Evolutionary conservation across 805 yeast genomes (phyloP), one percentile per base, ranked within the genome.

Genomic region (Kluyveromyces starmeri): DNA sequence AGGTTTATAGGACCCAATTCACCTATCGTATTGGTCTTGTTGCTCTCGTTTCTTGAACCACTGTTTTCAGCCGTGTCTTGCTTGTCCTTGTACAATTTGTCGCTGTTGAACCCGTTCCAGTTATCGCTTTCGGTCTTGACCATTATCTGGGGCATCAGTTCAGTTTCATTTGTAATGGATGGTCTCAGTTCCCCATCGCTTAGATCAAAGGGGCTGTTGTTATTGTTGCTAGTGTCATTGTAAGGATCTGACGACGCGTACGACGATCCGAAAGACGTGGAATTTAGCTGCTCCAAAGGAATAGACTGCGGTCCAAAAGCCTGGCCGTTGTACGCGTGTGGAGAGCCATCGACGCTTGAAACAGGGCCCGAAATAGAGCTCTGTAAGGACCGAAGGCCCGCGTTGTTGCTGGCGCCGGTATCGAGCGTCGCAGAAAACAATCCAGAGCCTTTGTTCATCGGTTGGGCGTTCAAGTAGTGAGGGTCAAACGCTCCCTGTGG

Each of bases 171-270:
- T 7, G 28, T 26, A 13, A 26, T 26, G 8, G 34, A n/a, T 6
- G 24, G 25, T 21, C 25, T 34, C n/a, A 27, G 21, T 11, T 34
- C 32, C 9, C 16, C 13, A 20, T 36, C 42, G 19, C 40, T 39
- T 9, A 41, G 24, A 24, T 41, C 45, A 20, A 41, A 39, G 18
- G 42, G 39, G 19, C 34, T 37, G 29, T 27, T 37, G 28, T 32
- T 32, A 14, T 37, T 20, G 20, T 22, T 14, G 30, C 14, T 20
- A 24, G 25, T 14, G n/a, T n/a, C n/a, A n/a, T n/a, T n/a, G 18
- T 18, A 27, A 15, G 11, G 25, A 20, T 34, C 25, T 6, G 32
- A 20, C 5, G 38, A 24, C 10, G 35, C 17, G 6, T 28, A 17
- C 12, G 17, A 20, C 4, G 35, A 29, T 8, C 35, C 39, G 13